Evolutionary conservation across 768 basidiomycete genomes (phyloP), one percentile per base, ranked within the genome.

Genomic region (Calocera cornea): DNA sequence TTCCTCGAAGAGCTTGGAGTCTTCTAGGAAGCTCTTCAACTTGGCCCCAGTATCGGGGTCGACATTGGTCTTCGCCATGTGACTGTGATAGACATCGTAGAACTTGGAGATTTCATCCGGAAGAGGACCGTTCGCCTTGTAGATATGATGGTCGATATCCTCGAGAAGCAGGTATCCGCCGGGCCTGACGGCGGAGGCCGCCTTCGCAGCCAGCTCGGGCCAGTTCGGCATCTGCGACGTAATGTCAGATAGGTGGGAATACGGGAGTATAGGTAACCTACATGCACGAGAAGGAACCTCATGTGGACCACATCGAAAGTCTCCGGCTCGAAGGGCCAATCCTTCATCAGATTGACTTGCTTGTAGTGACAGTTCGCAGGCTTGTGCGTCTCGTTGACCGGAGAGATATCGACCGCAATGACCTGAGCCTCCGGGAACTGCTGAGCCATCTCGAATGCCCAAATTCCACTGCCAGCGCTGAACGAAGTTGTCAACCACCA

Each of bases 111-210:
- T 31, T 22, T 16, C 24, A 10, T 60, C 54, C 24, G 54, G 54
- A 10, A 60, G 31, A 10, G 54, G 54, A 2, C 54, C 54, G 19
- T 60, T 60, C 24, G 2, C 54, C 54, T 27, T 60, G 54, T 60
- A 60, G 54, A 60, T 33, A 31, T 60, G 54, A 33, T 49, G 64
- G 34, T 41, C 66, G 24, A 67, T 66, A 17, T 75, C 74, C 19
- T 74, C 73, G 64, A 75, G 31, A 36, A 75, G 68, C 22, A 75
- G 69, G 70, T 72, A 73, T 27, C 73, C 74, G 8, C 73, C 72
- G 1, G 73, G 74, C 34, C 66, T 69, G 65, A 75, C 68, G 34
- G 74, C 70, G 49, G 68, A 54, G 36, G 68, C 67, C 16, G 54
- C 54, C 54, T 60, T 60, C 27, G 54, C 54, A 19, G 54, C 54